These are phyloP conservation scores for Talaromyces sp. DNA, from an alignment of 2,329 filamentous ascomycete genomes.

Conservation along the genomic window DNA sequence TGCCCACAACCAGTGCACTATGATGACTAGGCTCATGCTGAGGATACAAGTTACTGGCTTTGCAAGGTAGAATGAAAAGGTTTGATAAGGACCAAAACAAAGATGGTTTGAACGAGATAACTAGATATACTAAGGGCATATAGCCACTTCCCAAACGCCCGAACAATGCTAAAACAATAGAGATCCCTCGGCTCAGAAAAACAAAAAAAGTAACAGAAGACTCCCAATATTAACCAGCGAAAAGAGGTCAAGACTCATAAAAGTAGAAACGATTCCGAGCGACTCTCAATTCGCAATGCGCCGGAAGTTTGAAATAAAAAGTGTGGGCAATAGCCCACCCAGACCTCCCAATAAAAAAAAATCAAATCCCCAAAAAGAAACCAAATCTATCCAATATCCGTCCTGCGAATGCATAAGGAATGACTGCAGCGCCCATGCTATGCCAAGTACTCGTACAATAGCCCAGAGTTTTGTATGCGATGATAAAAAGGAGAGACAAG, in stretches of 20 bases:
- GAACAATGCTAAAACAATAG: conserved; percentile 31
- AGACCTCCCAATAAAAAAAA: conserved; percentile 1
- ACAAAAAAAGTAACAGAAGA: conserved; percentile 15
- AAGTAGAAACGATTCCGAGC: background rate
- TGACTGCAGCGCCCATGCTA: conserved; percentile 41
- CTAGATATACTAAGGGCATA: conserved; percentile 4
- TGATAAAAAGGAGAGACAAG: conserved; percentile 31
- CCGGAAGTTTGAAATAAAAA: conserved; percentile 3
- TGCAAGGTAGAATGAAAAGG: background rate
- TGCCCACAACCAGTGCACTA: no score
- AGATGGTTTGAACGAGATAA: background rate
- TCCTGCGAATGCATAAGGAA: conserved; percentile 41
- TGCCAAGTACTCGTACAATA: conserved; percentile 40
- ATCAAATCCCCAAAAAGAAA: conserved; percentile 14
- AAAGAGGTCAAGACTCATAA: background rate
- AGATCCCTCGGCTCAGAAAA: conserved; percentile 24
- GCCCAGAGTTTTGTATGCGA: conserved; percentile 24
- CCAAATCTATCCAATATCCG: conserved; percentile 29
- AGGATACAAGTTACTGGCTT: background rate
- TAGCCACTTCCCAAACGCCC: conserved; percentile 27
- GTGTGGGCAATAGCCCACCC: background rate
- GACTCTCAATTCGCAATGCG: conserved; percentile 5
- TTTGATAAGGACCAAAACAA: background rate
- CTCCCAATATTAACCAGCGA: conserved; percentile 17
- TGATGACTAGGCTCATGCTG: no score